A percentile compares a stretch with the other conserved stretches of the same genome.
Conservation (phyloP, 2,329 filamentous ascomycete genomes). For the Pseudocercospora crystallina region DNA sequence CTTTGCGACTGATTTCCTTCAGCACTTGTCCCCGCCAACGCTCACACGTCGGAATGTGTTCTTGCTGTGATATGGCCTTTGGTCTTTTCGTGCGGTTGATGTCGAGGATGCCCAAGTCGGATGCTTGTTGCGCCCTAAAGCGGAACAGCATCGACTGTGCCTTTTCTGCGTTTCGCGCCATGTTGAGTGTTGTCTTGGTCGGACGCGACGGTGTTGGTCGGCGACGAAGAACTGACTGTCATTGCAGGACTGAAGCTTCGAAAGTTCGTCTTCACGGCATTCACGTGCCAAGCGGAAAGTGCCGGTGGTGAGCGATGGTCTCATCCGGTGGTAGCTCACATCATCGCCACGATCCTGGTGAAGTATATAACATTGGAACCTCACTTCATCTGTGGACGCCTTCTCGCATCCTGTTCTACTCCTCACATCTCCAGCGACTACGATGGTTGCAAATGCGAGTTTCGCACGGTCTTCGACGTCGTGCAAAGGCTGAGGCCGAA, state of each 20-base stretch:
- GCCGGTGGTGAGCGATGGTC: slow-evolving; percentile 42
- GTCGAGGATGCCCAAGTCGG: slow-evolving; percentile 94
- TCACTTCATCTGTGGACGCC: no score
- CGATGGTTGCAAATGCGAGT: no score
- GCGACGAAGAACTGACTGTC: no score
- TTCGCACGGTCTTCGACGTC: no score
- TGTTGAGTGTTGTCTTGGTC: slow-evolving; percentile 12
- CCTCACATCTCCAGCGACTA: no score
- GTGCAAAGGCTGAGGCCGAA: no score
- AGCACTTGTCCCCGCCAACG: slow-evolving; percentile 98
- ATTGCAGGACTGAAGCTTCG: background rate
- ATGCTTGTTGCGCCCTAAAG: slow-evolving; percentile 96
- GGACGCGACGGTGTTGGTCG: background rate
- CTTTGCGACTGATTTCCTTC: slow-evolving; percentile 95
- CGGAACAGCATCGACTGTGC: slow-evolving; percentile 99
- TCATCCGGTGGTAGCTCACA: no score
- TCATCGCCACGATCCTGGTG: slow-evolving; percentile 25
- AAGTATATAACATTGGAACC: no score
- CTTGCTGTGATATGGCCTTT: slow-evolving; percentile 84
- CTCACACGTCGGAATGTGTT: slow-evolving; percentile 82
- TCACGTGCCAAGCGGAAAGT: slow-evolving; percentile 37
- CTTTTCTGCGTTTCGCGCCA: slow-evolving; percentile 96
- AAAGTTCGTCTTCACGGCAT: no score
- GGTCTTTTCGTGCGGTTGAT: slow-evolving; percentile 84
- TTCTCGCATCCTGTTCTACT: no score